A percentile compares a stretch with the other conserved stretches of the same genome.
phyloP scores from a whole-genome alignment of 2,329 filamentous ascomycete species.

The Knufia fluminis region DNA sequence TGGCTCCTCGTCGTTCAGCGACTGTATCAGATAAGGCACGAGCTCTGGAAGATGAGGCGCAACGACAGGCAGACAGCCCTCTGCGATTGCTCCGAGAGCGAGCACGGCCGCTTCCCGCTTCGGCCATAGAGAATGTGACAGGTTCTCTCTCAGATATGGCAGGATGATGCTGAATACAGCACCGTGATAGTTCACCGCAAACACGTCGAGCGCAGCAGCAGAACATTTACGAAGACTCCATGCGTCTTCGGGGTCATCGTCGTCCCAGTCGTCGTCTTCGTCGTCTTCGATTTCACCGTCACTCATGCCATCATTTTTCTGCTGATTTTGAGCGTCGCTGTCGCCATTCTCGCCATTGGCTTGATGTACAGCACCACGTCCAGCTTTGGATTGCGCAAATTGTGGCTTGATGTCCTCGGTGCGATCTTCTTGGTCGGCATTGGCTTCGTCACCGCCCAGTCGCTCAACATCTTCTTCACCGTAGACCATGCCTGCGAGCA shows the following conservation, averaged over 20 bases:
- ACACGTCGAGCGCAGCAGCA: conserved; percentile 86
- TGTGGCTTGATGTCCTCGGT: conserved; percentile 84
- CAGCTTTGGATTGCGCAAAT: conserved; percentile 65
- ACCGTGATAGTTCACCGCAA: conserved; percentile 80
- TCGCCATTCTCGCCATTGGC: conserved; percentile 42
- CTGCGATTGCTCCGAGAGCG: conserved; percentile 85
- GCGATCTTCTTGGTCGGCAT: conserved; percentile 85
- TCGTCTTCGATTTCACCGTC: conserved; percentile 79
- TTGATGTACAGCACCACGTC: conserved; percentile 40
- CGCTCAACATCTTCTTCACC: conserved; percentile 84
- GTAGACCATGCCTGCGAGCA: conserved; percentile 94
- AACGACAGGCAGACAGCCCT: conserved; percentile 85
- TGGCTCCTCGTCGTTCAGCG: conserved; percentile 75
- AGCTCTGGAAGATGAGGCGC: conserved; percentile 83
- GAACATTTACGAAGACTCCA: conserved; percentile 98
- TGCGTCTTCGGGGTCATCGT: conserved; percentile 71
- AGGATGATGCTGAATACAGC: conserved; percentile 86
- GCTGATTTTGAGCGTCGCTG: conserved; percentile 32
- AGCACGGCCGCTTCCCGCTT: conserved; percentile 89
- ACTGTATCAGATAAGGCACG: conserved; percentile 77
- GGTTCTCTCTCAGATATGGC: conserved; percentile 82
- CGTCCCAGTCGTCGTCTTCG: conserved; percentile 60
- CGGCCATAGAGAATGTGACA: conserved; percentile 82
- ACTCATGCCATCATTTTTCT: conserved; percentile 62
- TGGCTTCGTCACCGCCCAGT: conserved; percentile 73